Percentiles rank a stretch among this genome's conserved stretches.
These are phyloP conservation scores for Mycena pura DNA, from an alignment of 768 basidiomycete species.

Conservation along the genomic window DNA sequence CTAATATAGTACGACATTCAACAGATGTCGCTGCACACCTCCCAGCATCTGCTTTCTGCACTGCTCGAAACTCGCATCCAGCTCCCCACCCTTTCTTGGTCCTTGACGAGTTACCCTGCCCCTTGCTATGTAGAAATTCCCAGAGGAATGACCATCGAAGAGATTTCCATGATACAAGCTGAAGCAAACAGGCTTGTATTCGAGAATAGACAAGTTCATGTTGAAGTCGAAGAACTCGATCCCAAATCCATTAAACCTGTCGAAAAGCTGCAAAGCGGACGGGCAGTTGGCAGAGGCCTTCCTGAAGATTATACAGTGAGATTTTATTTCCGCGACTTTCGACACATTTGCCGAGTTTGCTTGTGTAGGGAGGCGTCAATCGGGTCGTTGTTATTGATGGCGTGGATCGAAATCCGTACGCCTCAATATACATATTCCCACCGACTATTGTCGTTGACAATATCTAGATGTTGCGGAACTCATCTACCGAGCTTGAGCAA, in stretches of 20 bases:
- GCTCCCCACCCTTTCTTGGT: constrained; percentile 82
- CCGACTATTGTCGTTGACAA: constrained; percentile 27
- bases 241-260: constrained; percentile 40
- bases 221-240: constrained; percentile 79
- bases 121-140: constrained; percentile 83
- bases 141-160: constrained; percentile 66
- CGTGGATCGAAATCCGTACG: constrained; percentile 81
- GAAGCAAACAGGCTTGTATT: constrained; percentile 73
- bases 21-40: constrained; percentile 86
- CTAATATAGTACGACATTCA: background rate
- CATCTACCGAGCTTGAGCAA: constrained; percentile 82
- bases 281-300: constrained; percentile 62
- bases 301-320: constrained; percentile 68
- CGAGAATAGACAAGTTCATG: constrained; percentile 68
- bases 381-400: constrained; percentile 86
- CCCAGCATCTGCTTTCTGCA: constrained; percentile 83
- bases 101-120: constrained; percentile 69
- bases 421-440: constrained; percentile 11
- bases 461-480: constrained; percentile 76
- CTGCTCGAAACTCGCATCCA: constrained; percentile 70
- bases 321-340: background rate
- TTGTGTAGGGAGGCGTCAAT: constrained; percentile 61
- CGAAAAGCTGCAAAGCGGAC: constrained; percentile 50
- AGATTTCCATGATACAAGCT: constrained; percentile 66
- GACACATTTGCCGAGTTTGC: background rate